These are phyloP conservation scores for Fusarium verrucosum DNA, from an alignment of 2,329 filamentous ascomycete species.

Conservation along the genomic window DNA sequence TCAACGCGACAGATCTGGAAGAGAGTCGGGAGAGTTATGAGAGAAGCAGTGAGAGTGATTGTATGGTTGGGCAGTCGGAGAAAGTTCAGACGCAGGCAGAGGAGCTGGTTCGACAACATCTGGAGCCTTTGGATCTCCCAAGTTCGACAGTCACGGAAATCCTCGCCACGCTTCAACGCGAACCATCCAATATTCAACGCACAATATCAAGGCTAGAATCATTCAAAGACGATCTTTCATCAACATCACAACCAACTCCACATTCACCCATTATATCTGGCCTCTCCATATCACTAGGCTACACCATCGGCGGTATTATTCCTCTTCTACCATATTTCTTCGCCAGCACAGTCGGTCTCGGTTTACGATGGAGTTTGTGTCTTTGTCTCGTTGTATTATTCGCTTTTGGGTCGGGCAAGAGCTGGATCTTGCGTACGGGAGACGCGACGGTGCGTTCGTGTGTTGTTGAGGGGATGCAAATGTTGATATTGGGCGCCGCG, in stretches of 20 bases:
- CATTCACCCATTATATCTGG: conserved; percentile 59
- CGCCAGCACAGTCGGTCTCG: conserved; percentile 49
- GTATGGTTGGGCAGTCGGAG: conserved; percentile 1
- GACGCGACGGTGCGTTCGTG: conserved; percentile 27
- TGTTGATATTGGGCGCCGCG: conserved; percentile 48
- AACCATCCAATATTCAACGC: conserved; percentile 47
- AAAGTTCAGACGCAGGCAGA: conserved; percentile 20
- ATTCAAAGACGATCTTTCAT: conserved; percentile 13
- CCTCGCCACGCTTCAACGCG: conserved; percentile 36
- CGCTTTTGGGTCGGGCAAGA: conserved; percentile 66
- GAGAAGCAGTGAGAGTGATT: conserved; percentile 20
- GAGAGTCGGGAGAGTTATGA: conserved; percentile 34
- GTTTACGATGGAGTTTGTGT: conserved; percentile 62
- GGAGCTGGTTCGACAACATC: conserved; percentile 46
- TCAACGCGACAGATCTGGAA: conserved; percentile 28
- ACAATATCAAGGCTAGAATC: conserved; percentile 35
- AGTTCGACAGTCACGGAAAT: conserved; percentile 36
- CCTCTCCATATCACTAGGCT: conserved; percentile 68
- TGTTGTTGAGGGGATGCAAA: conserved; percentile 47
- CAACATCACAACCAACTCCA: not conserved
- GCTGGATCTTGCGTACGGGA: conserved; percentile 49
- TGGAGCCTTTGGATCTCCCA: conserved; percentile 47
- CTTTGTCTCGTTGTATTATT: conserved; percentile 66
- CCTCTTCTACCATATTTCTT: conserved; percentile 72
- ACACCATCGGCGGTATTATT: conserved; percentile 69